Evolutionary conservation across 2,329 filamentous ascomycete species (phyloP).

Genomic region (Colletotrichum sp.): DNA sequence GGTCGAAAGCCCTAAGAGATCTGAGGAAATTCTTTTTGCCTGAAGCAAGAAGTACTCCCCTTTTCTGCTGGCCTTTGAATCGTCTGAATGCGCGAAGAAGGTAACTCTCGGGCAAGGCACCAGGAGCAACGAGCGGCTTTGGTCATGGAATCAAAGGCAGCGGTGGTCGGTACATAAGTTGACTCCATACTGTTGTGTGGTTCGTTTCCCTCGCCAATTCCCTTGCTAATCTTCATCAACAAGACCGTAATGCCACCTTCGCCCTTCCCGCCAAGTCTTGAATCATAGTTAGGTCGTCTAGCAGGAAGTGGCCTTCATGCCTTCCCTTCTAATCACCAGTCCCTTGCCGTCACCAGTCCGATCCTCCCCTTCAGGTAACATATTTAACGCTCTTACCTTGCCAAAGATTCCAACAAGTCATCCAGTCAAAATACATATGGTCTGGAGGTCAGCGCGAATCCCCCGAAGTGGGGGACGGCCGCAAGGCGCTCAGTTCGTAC

Average conservation of each 20-base stretch:
- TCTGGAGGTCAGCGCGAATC: not conserved
- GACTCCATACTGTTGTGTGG: not conserved
- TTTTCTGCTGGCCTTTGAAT: not conserved
- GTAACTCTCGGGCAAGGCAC: not conserved
- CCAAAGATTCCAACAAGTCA: not conserved
- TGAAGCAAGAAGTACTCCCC: not conserved
- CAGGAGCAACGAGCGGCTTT: not conserved
- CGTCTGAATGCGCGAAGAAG: not conserved
- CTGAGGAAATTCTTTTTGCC: not conserved
- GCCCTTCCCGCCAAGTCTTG: not conserved
- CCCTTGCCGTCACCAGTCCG: not conserved
- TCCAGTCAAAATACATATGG: not conserved
- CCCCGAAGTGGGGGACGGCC: not conserved
- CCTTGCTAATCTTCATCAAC: not conserved
- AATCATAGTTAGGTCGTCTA: not conserved
- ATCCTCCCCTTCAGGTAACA: not conserved
- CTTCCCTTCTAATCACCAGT: not conserved
- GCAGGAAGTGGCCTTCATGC: not conserved
- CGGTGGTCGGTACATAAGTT: not conserved
- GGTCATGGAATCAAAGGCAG: fast-evolving
- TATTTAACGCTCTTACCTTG: not conserved
- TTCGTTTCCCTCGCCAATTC: fast-evolving
- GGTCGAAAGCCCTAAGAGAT: not conserved
- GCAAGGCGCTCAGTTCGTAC: not conserved
- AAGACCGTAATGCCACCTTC: not conserved